These are phyloP conservation scores for Allium fistulosum DNA, from an alignment of 106 monocot genomes.

Conservation along the genomic window DNA sequence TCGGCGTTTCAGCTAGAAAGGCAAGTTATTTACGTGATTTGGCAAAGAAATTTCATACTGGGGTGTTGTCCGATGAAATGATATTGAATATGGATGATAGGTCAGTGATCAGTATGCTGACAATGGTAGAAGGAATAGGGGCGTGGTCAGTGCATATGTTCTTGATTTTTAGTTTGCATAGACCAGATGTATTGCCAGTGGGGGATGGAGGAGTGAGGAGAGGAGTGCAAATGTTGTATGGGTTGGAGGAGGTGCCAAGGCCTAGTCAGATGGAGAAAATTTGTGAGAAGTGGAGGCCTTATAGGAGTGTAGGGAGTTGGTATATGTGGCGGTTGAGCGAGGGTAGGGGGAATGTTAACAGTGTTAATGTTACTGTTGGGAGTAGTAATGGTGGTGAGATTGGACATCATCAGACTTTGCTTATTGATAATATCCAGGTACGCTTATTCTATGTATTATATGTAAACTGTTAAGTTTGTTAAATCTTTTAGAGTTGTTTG, in stretches of 20 bases:
- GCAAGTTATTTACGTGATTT: conserved; percentile 51
- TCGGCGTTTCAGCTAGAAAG: conserved; percentile 49
- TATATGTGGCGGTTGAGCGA: conserved; percentile 53
- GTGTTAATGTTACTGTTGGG: background rate
- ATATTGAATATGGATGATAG: conserved; percentile 53
- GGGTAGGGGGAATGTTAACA: background rate
- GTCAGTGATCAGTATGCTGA: conserved; percentile 48
- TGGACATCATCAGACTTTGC: conserved; percentile 1
- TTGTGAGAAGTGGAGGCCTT: conserved; percentile 48
- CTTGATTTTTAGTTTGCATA: conserved; percentile 49
- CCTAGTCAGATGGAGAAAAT: conserved; percentile 54
- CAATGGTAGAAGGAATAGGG: conserved; percentile 67
- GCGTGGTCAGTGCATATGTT: conserved; percentile 72
- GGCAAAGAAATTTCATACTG: conserved; percentile 37
- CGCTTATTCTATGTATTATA: background rate
- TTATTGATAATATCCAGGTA: conserved; percentile 10
- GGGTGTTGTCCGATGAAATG: conserved; percentile 41
- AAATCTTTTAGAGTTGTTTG: too few species aligned
- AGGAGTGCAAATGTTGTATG: conserved; percentile 50
- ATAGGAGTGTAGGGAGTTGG: conserved; percentile 52
- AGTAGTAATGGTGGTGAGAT: background rate
- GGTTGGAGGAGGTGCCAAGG: conserved; percentile 37
- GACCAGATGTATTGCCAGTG: conserved; percentile 54
- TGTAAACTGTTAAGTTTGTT: too few species aligned
- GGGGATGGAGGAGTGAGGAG: conserved; percentile 52